Evolutionary conservation across 2,329 filamentous ascomycete genomes (phyloP).

Genomic region (Monilinia fructigena): DNA sequence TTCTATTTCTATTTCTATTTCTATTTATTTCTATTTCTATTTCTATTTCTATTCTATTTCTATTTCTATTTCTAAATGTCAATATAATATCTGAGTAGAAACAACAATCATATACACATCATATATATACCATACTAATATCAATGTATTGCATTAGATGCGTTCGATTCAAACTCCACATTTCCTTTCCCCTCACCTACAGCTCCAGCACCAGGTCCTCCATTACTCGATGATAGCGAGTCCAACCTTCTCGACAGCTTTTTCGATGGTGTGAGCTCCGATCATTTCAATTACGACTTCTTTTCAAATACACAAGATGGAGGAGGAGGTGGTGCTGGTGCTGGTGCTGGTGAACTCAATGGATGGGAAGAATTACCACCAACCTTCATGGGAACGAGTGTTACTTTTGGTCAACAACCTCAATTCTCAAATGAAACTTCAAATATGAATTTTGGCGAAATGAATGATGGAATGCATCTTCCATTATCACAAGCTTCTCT

Average conservation of each 20-base stretch:
- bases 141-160: conserved; percentile 41
- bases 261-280: conserved; percentile 54
- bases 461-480: conserved; percentile 27
- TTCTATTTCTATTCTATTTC: no score
- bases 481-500: conserved; percentile 16
- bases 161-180: conserved; percentile 46
- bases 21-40: no score
- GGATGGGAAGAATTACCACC: conserved; percentile 61
- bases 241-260: conserved; percentile 57
- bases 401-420: conserved; percentile 56
- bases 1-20: no score
- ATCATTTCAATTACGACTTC: conserved; percentile 50
- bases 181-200: conserved; percentile 54
- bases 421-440: conserved; percentile 28
- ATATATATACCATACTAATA: background rate
- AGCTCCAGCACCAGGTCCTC: conserved; percentile 61
- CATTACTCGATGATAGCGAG: conserved; percentile 63
- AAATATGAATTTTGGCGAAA: conserved; percentile 29
- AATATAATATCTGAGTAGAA: no score
- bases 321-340: conserved; percentile 45
- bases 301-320: conserved; percentile 48
- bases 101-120: no score
- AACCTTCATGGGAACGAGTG: conserved; percentile 63
- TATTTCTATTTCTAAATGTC: no score
- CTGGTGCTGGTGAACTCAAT: no score